Percentiles rank a stretch among this genome's conserved stretches.
These are phyloP conservation scores for Fusarium mexicanum DNA, from an alignment of 2,329 filamentous ascomycete species.

Conservation along the genomic window DNA sequence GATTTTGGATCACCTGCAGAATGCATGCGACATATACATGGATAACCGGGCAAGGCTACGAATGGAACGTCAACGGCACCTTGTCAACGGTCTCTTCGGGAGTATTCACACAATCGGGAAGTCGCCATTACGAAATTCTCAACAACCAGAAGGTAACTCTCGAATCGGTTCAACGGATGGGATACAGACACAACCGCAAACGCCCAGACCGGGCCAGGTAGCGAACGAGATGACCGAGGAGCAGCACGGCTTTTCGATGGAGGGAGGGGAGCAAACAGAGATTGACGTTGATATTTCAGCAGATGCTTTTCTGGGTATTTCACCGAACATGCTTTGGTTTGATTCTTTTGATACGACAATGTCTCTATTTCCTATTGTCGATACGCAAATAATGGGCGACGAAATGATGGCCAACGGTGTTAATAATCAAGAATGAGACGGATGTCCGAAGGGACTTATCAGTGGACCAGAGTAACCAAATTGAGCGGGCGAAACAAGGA, in stretches of 20 bases:
- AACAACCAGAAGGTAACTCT: not conserved
- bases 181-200: not conserved
- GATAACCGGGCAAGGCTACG: conserved; percentile 34
- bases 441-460: not conserved
- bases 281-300: conserved; percentile 15
- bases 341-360: conserved; percentile 42
- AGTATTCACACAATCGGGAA: conserved; percentile 38
- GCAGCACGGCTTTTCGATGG: not conserved
- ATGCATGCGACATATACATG: conserved; percentile 37
- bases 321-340: conserved; percentile 42
- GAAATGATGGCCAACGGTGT: not conserved
- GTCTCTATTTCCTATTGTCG: conserved; percentile 40
- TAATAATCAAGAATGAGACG: not conserved
- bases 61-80: conserved; percentile 38
- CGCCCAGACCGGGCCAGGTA: not conserved
- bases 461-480: not conserved
- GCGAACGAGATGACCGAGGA: not conserved
- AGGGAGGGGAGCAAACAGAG: conserved; percentile 11
- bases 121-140: not conserved
- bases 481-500: not conserved
- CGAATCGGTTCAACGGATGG: not conserved
- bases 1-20: conserved; percentile 39
- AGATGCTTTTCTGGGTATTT: conserved; percentile 38
- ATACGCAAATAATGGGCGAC: conserved; percentile 31
- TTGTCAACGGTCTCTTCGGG: conserved; percentile 39